Base-by-base conservation (phyloP, 169 alveolate species). In the Plasmodium berghei region DNA sequence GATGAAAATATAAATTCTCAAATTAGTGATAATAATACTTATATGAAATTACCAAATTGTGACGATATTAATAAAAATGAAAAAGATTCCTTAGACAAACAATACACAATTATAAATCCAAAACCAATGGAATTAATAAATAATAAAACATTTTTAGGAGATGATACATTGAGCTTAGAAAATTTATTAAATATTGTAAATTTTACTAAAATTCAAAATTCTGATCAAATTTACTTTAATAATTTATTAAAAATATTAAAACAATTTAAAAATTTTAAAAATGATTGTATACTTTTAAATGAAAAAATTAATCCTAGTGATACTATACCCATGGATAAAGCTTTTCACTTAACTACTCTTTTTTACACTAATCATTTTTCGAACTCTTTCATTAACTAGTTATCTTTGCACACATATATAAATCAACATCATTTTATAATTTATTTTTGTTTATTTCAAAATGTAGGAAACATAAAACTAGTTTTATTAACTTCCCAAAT, bases 161-260 rank as follows among this genome's bases (percentile, higher is more conserved):
- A 64, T 9, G 40, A 24, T 26, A 48, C 48, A 12, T 26, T 77
- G 9, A 63, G 77, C 70, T 61, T 77, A 18, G 73, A 58, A 9
- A 58, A 77, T 77, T 22, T 77, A 62, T 63, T 77, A 14, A 63
- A 63, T 22, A 61, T 48, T n/a, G 72, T 77, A 10, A 66, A 77
- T n/a, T 59, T 64, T 46, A 63, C 66, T 20, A 77, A 77, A 77
- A 77, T 77, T 49, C 77, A 77, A 77, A 77, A 77, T 58, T 63
- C 77, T 20, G 89, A 77, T 26, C 26, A 77, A 77, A 45, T 77
- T 49, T 77, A 77, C 55, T 77, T 63, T 48, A 64, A 64, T 52
- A 77, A 58, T 28, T 54, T 77, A 46, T 58, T 77, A 63, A 63
- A 77, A 49, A 77, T 77, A 52, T 26, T 77, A n/a, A 40, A 70